Evolutionary conservation across 768 basidiomycete genomes (phyloP).

Genomic region (Ramaria sp.): DNA sequence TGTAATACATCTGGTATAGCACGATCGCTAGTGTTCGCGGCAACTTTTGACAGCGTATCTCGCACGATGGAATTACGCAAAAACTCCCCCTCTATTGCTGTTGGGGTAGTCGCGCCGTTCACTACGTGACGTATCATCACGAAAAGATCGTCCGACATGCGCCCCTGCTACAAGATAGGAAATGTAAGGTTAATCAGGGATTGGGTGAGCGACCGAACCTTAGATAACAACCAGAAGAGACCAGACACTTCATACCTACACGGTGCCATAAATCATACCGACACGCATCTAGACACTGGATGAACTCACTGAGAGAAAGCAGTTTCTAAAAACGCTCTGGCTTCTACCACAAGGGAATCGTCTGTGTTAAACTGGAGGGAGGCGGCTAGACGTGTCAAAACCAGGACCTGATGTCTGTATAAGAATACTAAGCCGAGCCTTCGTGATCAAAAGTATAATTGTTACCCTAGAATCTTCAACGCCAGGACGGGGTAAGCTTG

Average conservation of each 20-base stretch:
- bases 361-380: slow-evolving; percentile 31
- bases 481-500: slow-evolving; percentile 46
- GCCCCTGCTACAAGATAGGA: slow-evolving; percentile 28
- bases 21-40: slow-evolving; percentile 38
- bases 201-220: slow-evolving; percentile 27
- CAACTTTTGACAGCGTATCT: slow-evolving; percentile 37
- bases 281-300: neutral
- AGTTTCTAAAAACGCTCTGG: slow-evolving; percentile 41
- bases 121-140: slow-evolving; percentile 39
- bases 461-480: slow-evolving; percentile 43
- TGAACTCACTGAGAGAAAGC: slow-evolving; percentile 37
- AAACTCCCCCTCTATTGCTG: slow-evolving; percentile 26
- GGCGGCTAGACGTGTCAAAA: slow-evolving; percentile 1
- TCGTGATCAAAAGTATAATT: neutral
- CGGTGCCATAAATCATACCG: neutral
- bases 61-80: slow-evolving; percentile 35
- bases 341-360: slow-evolving; percentile 49
- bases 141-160: slow-evolving; percentile 39
- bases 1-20: slow-evolving; percentile 40
- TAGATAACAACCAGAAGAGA: slow-evolving; percentile 45
- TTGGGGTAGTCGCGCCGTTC: neutral
- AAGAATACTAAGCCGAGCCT: neutral
- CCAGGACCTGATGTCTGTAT: slow-evolving; percentile 3
- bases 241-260: slow-evolving; percentile 49
- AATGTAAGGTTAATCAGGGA: neutral